A percentile compares a stretch with the other conserved stretches of the same genome.
These are phyloP conservation scores for Beauveria scarabaeidicola DNA, from an alignment of 2,329 filamentous ascomycete genomes.

Conservation along the genomic window DNA sequence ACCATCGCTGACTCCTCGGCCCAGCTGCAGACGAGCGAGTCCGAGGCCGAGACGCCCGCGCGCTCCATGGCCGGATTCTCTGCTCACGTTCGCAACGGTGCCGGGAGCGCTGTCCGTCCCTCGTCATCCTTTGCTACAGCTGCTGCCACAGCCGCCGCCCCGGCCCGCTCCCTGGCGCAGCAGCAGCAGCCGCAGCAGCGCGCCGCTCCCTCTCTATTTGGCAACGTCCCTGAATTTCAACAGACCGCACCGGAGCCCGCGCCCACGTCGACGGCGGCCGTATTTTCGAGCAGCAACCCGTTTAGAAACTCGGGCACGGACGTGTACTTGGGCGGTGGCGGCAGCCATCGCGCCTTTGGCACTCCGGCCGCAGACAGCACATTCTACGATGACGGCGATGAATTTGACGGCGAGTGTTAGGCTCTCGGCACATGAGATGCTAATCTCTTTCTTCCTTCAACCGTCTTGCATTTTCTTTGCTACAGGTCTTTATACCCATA, in stretches of 20 bases:
- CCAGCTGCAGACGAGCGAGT: slow-evolving; percentile 22
- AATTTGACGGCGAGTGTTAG: slow-evolving; percentile 30
- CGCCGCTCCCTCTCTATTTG: neutral
- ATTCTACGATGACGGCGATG: slow-evolving; percentile 17
- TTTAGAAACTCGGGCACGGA: slow-evolving; percentile 13
- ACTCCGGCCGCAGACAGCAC: neutral
- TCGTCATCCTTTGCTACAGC: slow-evolving; percentile 17
- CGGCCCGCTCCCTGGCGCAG: neutral
- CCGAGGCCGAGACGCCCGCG: slow-evolving; percentile 11
- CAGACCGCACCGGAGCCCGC: neutral
- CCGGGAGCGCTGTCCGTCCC: neutral
- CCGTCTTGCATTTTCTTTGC: neutral
- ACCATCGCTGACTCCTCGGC: slow-evolving; percentile 24
- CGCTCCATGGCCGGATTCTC: neutral
- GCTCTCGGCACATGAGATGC: neutral
- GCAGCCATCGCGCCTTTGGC: neutral
- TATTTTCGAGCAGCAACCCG: neutral
- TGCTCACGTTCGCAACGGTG: neutral
- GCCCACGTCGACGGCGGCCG: neutral
- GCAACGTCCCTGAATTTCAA: neutral
- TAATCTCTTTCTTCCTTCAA: neutral
- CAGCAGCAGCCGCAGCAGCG: neutral
- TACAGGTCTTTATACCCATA: neutral
- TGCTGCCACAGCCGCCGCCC: neutral
- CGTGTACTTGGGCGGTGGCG: slow-evolving; percentile 10